Conservation (phyloP, 164 flowering plant species). For the Sextonia rubra region DNA sequence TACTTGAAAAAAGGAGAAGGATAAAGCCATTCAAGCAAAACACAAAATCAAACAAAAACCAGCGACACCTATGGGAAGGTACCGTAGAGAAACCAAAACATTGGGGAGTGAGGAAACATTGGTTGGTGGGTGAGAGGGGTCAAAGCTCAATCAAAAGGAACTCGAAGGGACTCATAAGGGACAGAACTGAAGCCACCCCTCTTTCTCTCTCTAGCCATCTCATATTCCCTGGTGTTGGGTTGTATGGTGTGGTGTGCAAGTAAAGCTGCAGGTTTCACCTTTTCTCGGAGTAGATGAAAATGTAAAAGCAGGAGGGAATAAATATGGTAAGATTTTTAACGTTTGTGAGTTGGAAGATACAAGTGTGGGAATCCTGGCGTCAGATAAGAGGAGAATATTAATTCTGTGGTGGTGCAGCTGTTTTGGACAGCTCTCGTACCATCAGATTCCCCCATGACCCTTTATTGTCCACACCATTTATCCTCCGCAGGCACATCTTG, state of each 20-base stretch:
- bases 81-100: not conserved
- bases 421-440: slow-evolving; percentile 13
- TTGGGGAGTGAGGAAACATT: not conserved
- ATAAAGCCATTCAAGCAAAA: no score
- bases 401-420: slow-evolving; percentile 2
- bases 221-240: not conserved
- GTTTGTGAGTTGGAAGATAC: slow-evolving; percentile 14
- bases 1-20: no score
- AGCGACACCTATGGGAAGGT: not conserved
- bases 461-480: no score
- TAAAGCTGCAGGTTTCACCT: not conserved
- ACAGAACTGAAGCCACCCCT: not conserved
- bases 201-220: not conserved
- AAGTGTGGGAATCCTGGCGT: slow-evolving; percentile 17
- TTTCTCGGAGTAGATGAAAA: slow-evolving; percentile 1
- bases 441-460: slow-evolving; percentile 8
- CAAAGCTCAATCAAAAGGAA: no score
- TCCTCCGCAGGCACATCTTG: no score
- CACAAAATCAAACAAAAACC: not conserved
- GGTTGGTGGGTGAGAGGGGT: not conserved
- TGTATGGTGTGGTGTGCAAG: not conserved
- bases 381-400: slow-evolving; percentile 1
- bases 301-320: not conserved
- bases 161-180: not conserved
- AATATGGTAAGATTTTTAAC: slow-evolving; percentile 8